Percentiles rank a stretch among this genome's conserved stretches.
phyloP scores from a whole-genome alignment of 164 flowering plant genomes.

The Vitis labrusca region DNA sequence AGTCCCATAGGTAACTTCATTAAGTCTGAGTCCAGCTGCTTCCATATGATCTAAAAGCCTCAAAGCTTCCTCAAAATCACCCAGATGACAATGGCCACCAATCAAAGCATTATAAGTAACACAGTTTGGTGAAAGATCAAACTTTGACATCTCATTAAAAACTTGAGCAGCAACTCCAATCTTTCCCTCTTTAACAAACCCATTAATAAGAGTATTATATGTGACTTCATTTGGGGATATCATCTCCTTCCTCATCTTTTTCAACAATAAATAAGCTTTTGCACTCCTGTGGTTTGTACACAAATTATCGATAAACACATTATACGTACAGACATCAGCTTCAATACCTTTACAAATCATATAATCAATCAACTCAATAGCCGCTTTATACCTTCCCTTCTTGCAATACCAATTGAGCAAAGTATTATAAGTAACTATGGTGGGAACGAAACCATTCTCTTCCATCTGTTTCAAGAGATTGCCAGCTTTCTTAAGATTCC shows the following conservation, averaged over 20 bases:
- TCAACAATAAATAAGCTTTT: constrained; percentile 71
- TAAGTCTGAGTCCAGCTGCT: constrained; percentile 47
- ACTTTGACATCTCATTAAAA: constrained; percentile 61
- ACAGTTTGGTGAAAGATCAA: constrained; percentile 51
- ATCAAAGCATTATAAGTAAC: constrained; percentile 73
- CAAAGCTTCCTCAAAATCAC: constrained; percentile 57
- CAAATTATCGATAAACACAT: constrained; percentile 65
- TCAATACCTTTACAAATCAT: constrained; percentile 68
- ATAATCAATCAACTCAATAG: constrained; percentile 56
- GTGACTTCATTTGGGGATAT: constrained; percentile 65
- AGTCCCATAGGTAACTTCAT: constrained; percentile 70
- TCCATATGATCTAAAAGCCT: constrained; percentile 60
- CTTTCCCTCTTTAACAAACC: constrained; percentile 81
- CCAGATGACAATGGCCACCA: constrained; percentile 55
- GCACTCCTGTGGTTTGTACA: constrained; percentile 60
- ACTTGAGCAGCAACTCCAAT: constrained; percentile 48
- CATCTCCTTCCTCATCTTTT: constrained; percentile 67
- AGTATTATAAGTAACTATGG: constrained; percentile 67
- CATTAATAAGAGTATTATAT: constrained; percentile 73
- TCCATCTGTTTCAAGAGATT: constrained; percentile 74
- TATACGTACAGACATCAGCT: constrained; percentile 76
- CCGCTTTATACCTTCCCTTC: constrained; percentile 66
- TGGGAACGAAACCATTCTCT: constrained; percentile 62
- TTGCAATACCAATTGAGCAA: constrained; percentile 81
- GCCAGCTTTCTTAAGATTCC: constrained; percentile 63